A percentile compares a stretch with the other conserved stretches of the same genome.
Evolutionary conservation across 1,284 basidiomycete species (phyloP).

Genomic region (Ceratobasidium sp.): DNA sequence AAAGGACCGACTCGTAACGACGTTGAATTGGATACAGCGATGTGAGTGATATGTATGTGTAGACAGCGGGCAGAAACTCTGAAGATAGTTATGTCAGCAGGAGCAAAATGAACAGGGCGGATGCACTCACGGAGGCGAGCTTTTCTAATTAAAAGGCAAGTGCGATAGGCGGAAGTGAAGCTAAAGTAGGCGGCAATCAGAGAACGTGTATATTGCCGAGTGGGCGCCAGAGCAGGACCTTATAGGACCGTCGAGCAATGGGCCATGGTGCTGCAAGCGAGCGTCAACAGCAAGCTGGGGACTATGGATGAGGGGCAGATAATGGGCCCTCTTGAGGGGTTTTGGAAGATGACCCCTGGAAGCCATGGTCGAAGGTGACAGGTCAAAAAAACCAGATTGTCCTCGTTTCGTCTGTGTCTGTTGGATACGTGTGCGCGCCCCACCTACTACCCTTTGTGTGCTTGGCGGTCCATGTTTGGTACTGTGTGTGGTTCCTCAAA

Average conservation of each 20-base stretch:
- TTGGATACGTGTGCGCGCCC: constrained; percentile 8
- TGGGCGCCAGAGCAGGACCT: not conserved
- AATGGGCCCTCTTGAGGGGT: constrained; percentile 33
- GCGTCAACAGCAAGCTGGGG: constrained; percentile 24
- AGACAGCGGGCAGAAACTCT: not conserved
- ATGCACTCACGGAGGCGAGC: constrained; percentile 17
- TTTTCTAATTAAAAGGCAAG: constrained; percentile 31
- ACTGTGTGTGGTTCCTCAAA: constrained; percentile 31
- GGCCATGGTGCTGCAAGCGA: constrained; percentile 16
- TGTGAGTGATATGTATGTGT: constrained; percentile 1
- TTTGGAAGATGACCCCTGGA: constrained; percentile 26
- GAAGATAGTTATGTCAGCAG: constrained; percentile 11
- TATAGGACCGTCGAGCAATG: constrained; percentile 18
- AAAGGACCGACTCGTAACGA: constrained; percentile 18
- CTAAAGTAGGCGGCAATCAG: not conserved
- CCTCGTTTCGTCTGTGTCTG: constrained; percentile 5
- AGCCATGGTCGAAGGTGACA: constrained; percentile 20
- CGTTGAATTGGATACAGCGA: constrained; percentile 18
- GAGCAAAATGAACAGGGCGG: constrained; percentile 1
- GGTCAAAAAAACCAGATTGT: constrained; percentile 12
- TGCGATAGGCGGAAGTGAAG: constrained; percentile 23
- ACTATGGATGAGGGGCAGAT: constrained; percentile 11
- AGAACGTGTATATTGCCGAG: not conserved
- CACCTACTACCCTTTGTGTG: constrained; percentile 25
- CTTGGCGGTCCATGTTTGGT: constrained; percentile 11